Evolutionary conservation across 148 eudicot genomes (phyloP).

Genomic region (Camellia lanceoleosa): DNA sequence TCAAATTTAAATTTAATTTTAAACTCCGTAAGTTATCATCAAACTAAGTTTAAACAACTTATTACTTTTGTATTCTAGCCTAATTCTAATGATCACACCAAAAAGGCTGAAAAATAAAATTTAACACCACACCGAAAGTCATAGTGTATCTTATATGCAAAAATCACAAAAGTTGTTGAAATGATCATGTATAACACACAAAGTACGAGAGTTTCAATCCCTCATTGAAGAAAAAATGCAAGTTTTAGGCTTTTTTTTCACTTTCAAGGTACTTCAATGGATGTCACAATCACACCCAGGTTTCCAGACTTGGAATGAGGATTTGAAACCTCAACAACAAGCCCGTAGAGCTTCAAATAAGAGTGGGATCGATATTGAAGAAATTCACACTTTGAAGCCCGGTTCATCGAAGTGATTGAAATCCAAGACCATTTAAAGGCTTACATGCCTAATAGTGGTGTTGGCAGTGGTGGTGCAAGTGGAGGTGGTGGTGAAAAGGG

Average conservation of each 20-base stretch:
- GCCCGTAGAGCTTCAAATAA: conserved; percentile 68
- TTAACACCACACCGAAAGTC: neutral
- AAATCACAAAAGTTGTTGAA: conserved; percentile 11
- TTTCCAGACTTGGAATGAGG: conserved; percentile 48
- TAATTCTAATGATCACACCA: too few species aligned
- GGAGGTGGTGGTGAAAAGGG: conserved; percentile 11
- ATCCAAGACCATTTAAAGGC: conserved; percentile 68
- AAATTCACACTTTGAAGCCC: conserved; percentile 64
- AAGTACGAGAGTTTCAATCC: neutral
- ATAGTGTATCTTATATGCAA: neutral
- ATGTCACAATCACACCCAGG: conserved; percentile 48
- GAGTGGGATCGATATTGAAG: conserved; percentile 69
- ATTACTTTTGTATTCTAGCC: too few species aligned
- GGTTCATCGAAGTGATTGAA: conserved; percentile 66
- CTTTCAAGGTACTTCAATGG: conserved; percentile 49
- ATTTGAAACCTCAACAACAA: conserved; percentile 64
- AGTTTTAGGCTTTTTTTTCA: conserved; percentile 36
- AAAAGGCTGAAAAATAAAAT: neutral
- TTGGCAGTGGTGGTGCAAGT: too few species aligned
- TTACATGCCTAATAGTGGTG: conserved; percentile 39
- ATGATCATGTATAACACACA: neutral
- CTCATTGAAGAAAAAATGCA: conserved; percentile 26
- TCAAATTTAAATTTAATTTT: too few species aligned
- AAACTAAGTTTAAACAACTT: too few species aligned
- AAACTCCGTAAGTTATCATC: too few species aligned